Percentiles rank a stretch among this genome's conserved stretches.
Conservation (phyloP, 1,284 basidiomycete species). For the Pseudozyma flocculosa region DNA sequence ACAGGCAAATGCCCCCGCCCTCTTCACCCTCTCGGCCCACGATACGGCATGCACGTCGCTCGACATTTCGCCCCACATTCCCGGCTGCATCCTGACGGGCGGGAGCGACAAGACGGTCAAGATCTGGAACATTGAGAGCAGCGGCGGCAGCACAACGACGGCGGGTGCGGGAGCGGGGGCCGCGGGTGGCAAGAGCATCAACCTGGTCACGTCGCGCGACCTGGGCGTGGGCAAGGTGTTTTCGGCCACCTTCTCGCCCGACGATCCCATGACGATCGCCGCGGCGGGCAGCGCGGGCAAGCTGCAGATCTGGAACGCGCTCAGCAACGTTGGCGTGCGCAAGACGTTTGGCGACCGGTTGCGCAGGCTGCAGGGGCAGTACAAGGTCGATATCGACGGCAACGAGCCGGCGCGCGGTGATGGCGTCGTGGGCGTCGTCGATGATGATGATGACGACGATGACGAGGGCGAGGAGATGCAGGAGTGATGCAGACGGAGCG, state of each 20-base stretch:
- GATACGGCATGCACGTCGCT: conserved; percentile 89
- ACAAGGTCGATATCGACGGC: conserved; percentile 20
- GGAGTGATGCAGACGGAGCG: too few species aligned
- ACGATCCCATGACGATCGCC: conserved; percentile 88
- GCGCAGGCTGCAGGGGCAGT: conserved; percentile 6
- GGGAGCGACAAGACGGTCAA: conserved; percentile 82
- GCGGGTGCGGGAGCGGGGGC: background rate
- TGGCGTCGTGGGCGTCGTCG: conserved; percentile 30
- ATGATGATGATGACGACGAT: conserved; percentile 32
- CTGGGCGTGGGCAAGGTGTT: conserved; percentile 97
- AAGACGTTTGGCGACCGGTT: conserved; percentile 58
- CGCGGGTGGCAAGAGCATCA: conserved; percentile 62
- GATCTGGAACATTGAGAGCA: conserved; percentile 77
- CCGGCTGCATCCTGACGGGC: conserved; percentile 86
- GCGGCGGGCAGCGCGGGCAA: conserved; percentile 90
- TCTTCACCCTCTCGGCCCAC: conserved; percentile 90
- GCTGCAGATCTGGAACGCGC: conserved; percentile 85
- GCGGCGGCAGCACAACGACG: conserved; percentile 54
- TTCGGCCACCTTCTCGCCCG: conserved; percentile 83
- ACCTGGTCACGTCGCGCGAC: conserved; percentile 82
- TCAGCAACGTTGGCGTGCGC: conserved; percentile 57
- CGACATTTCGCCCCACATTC: conserved; percentile 87
- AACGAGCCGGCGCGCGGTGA: conserved; percentile 28
- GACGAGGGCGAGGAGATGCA: conserved; percentile 9
- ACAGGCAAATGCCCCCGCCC: conserved; percentile 45